phyloP scores from a whole-genome alignment of 106 monocot genomes.

The Platanthera guangdongensis region DNA sequence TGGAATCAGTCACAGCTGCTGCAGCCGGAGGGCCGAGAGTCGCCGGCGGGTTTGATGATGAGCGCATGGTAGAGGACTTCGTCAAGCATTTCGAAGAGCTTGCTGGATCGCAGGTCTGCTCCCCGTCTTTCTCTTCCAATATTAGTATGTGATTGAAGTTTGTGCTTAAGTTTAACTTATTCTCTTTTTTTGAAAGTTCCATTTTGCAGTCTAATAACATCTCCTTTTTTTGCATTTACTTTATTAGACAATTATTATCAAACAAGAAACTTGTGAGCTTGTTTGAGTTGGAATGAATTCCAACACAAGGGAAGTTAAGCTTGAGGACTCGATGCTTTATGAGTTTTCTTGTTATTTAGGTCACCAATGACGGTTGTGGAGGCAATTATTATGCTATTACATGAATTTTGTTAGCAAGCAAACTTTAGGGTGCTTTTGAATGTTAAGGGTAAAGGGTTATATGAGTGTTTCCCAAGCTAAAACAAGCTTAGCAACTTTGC shows the following conservation, averaged over 20 bases:
- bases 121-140: neutral
- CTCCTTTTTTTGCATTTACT: neutral
- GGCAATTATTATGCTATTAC: neutral
- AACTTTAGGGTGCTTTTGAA: neutral
- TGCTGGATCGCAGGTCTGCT: slow-evolving; percentile 21
- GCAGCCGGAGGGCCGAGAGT: neutral
- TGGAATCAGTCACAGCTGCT: slow-evolving; percentile 15
- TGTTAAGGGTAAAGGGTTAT: neutral
- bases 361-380: neutral
- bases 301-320: neutral
- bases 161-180: neutral
- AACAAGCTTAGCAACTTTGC: neutral
- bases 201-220: neutral
- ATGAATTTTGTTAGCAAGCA: neutral
- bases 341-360: neutral
- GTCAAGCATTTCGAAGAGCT: slow-evolving; percentile 23
- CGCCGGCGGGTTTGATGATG: slow-evolving; percentile 11
- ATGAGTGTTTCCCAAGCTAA: neutral
- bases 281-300: neutral
- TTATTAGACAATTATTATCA: neutral
- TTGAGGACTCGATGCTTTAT: neutral
- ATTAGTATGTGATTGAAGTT: neutral
- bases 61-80: slow-evolving; percentile 22
- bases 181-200: neutral
- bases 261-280: neutral